Conservation (phyloP, 2,329 filamentous ascomycete species). For the Sporothrix brunneoviolacea region DNA sequence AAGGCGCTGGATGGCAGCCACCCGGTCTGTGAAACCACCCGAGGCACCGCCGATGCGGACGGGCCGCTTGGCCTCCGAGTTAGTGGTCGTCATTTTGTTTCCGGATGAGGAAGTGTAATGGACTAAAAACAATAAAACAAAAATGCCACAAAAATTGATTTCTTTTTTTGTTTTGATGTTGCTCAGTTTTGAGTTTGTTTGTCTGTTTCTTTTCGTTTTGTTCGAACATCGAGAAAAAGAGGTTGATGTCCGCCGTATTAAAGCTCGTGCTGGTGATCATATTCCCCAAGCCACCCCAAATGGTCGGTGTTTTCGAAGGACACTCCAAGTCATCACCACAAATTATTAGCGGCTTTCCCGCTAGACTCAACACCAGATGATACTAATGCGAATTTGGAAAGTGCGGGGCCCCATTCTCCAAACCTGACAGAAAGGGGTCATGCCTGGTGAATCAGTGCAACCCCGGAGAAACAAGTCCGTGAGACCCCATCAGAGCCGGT, state of each 20-base stretch:
- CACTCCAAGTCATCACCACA: no score
- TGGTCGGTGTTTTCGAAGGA: no score
- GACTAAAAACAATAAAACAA: neutral
- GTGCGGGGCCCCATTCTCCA: conserved; percentile 5
- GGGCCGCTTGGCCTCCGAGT: conserved; percentile 13
- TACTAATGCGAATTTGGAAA: no score
- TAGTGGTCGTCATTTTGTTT: neutral
- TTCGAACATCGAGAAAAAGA: no score
- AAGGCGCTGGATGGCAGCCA: conserved; percentile 24
- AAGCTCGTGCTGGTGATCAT: no score
- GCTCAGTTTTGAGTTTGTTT: no score
- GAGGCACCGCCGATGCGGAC: conserved; percentile 26
- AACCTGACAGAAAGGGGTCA: neutral
- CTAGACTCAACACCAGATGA: no score
- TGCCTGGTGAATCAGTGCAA: neutral
- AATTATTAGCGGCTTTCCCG: no score
- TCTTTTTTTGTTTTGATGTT: no score
- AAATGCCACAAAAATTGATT: neutral
- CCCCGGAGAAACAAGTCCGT: conserved; percentile 11
- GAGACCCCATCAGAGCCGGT: neutral
- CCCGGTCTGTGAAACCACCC: conserved; percentile 26
- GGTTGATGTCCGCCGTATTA: no score
- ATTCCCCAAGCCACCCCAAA: no score
- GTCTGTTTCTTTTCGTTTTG: neutral
- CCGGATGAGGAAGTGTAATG: no score